phyloP scores from a whole-genome alignment of 331 rosid species.

The Acacia concinna region DNA sequence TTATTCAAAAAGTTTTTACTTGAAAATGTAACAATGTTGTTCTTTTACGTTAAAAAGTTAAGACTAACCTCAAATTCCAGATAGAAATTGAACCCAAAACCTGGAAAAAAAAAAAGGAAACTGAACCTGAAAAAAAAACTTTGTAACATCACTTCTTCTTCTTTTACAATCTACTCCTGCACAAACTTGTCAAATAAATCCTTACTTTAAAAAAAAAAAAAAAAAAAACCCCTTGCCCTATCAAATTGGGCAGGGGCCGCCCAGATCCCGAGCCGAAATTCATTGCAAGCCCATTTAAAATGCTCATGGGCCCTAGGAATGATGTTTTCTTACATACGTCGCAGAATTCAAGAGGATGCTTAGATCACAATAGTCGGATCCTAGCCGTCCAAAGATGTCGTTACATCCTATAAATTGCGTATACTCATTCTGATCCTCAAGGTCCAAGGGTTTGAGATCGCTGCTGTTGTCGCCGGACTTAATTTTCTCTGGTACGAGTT shows the following conservation, averaged over 20 bases:
- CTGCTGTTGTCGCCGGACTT: neutral
- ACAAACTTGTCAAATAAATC: no score
- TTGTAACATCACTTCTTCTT: no score
- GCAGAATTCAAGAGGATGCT: conserved; percentile 20
- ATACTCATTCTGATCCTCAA: neutral
- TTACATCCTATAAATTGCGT: conserved; percentile 29
- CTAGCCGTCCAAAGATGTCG: conserved; percentile 39
- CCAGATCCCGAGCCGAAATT: neutral
- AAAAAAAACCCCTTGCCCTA: neutral
- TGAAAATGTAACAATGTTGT: no score
- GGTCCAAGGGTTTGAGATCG: conserved; percentile 16
- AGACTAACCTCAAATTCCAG: no score
- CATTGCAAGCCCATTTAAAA: neutral
- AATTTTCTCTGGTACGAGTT: neutral
- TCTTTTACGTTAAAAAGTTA: no score
- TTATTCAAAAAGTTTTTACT: no score
- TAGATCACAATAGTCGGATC: conserved; percentile 30
- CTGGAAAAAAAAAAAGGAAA: no score
- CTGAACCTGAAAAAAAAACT: no score
- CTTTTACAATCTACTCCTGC: no score
- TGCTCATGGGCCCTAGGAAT: neutral
- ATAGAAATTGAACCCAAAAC: no score
- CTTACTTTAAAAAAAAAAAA: no score
- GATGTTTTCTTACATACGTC: neutral
- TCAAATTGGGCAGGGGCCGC: neutral